Evolutionary conservation across 208 protist genomes (phyloP).

Genomic region (Zelonia costaricensis): DNA sequence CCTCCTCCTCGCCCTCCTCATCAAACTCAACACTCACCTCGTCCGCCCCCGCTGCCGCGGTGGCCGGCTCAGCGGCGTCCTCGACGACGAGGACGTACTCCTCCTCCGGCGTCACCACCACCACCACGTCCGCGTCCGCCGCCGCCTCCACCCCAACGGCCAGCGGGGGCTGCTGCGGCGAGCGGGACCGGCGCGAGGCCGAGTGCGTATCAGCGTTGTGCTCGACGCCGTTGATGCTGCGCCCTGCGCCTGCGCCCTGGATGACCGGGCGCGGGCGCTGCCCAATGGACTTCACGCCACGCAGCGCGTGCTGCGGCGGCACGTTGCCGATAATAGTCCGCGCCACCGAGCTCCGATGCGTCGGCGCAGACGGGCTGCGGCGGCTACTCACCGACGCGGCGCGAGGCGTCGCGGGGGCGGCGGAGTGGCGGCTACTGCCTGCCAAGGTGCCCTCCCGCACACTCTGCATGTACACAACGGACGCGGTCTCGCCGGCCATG

Average conservation of each 20-base stretch:
- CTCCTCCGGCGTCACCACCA: no score
- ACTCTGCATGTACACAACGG: neutral
- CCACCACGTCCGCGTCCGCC: neutral
- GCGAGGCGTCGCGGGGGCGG: neutral
- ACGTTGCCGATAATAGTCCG: no score
- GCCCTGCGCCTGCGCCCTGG: neutral
- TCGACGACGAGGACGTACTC: neutral
- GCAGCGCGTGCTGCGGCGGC: constrained; percentile 32
- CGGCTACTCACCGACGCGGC: neutral
- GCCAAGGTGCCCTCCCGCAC: neutral
- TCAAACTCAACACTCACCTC: neutral
- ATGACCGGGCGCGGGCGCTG: constrained; percentile 11
- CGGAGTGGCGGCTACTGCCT: neutral
- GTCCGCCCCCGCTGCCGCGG: neutral
- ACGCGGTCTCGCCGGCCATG: constrained; percentile 7
- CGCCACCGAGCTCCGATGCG: neutral
- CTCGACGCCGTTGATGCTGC: constrained; percentile 12
- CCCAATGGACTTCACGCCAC: constrained; percentile 17
- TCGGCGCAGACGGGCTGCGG: neutral
- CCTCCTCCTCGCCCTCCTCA: neutral
- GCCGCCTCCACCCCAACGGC: neutral
- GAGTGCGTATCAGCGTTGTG: constrained; percentile 30
- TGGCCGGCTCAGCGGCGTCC: neutral
- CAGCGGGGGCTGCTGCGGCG: constrained; percentile 17
- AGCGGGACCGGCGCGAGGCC: constrained; percentile 49